phyloP scores from a whole-genome alignment of 2,329 filamentous ascomycete genomes.

The Thielaviopsis musarum region DNA sequence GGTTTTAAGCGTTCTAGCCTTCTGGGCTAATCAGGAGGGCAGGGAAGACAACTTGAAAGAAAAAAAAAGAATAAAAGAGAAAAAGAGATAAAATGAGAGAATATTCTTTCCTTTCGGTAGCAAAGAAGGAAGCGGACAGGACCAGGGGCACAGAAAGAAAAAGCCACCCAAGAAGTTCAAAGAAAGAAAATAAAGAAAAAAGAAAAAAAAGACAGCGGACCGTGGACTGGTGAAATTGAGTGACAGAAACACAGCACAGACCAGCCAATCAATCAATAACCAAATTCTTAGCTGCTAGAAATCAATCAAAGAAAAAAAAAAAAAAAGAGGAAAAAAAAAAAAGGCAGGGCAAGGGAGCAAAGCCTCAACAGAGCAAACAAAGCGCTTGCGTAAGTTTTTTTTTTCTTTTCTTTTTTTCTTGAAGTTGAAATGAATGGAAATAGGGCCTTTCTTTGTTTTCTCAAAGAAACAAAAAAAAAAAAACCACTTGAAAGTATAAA shows the following conservation, averaged over 20 bases:
- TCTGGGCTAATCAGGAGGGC: not conserved
- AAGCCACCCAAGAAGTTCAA: not conserved
- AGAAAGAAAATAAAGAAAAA: not conserved
- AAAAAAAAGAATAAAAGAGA: not conserved
- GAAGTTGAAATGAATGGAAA: not conserved
- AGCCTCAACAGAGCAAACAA: not conserved
- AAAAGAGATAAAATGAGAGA: not conserved
- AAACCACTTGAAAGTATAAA: not conserved
- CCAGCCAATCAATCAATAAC: not conserved
- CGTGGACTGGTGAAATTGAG: not conserved
- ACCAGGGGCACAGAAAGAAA: not conserved
- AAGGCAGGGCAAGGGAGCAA: not conserved
- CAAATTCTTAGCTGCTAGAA: not conserved
- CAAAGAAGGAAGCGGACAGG: not conserved
- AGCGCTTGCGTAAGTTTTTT: too few relatives aligned
- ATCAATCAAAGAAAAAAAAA: not conserved
- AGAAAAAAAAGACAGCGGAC: not conserved
- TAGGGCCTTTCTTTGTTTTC: not conserved
- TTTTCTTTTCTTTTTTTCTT: not conserved
- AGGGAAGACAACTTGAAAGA: not conserved
- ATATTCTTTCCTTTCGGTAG: not conserved
- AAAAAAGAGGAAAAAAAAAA: constrained; percentile 1
- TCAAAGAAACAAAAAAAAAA: not conserved
- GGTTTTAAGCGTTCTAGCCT: not conserved
- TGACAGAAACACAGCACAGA: not conserved